Evolutionary conservation across 805 yeast genomes (phyloP), one percentile per base, ranked within the genome.

Genomic region (Yamadazyma tumulicola): DNA sequence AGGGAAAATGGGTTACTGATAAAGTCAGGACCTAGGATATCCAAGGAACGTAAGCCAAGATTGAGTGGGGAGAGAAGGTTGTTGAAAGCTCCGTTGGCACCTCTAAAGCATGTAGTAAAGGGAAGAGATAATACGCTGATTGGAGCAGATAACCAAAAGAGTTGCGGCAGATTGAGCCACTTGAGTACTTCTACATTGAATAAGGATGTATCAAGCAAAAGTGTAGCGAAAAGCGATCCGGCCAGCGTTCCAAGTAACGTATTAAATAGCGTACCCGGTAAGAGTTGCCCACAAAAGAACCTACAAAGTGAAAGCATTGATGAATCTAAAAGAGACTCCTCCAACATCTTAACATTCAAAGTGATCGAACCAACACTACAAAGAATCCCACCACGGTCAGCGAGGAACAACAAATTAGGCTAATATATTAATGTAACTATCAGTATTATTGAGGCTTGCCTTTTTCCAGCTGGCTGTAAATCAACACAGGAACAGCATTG

Each of bases 401-500:
- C 39, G 19, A 19, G 18, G 3, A 19, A 29, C 3, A 29, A 25
- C 20, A 34, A 19, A 12, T 33, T 20, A 20, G 23, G 23, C 11
- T 20, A 8, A 11, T 19, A 21, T 22, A 16, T 4, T 16, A 17
- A 26, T 21, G 13, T 20, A 27, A 18, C 22, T 19, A n/a, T n/a
- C n/a, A n/a, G 24, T 9, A 9, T 9, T 21, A 9, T 21, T 21
- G 9, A 9, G 24, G 9, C 24, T 21, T n/a, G 9, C 27, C 7
- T 7, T 28, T 25, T 30, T 34, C 24, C 14, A 23, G 19, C 19
- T 39, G 32, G n/a, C 72, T 61, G 54, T 66, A 69, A 54, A 74
- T 72, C 47, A 77, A 47, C 30, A 78, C 54, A 8, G 84, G 84
- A 26, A 78, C 71, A 20, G 79, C 78, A 54, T 77, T 77, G 9